These are phyloP conservation scores for Panicum hallii DNA, from an alignment of 202 grass and related monocot species.

Conservation along the genomic window DNA sequence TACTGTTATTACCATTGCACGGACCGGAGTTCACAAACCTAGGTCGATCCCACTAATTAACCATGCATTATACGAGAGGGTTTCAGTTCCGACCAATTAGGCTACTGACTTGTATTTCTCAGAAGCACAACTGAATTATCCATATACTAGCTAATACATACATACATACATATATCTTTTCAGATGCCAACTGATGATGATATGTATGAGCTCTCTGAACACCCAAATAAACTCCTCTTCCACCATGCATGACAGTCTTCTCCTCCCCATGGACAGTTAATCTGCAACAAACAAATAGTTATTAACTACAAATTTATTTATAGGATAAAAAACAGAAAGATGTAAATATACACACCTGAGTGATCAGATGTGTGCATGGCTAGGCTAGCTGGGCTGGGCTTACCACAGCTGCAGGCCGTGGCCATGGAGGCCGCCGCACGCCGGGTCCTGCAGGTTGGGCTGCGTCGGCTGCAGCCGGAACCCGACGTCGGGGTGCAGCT, in stretches of 20 bases:
- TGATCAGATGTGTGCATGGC: conserved; percentile 48
- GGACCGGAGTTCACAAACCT: background rate
- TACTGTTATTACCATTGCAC: background rate
- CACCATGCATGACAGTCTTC: background rate
- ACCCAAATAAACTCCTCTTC: background rate
- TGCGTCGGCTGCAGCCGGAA: conserved; percentile 80
- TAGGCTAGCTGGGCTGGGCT: conserved; percentile 13
- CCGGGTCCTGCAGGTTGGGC: conserved; percentile 78
- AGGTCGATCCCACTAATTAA: background rate
- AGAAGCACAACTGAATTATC: background rate
- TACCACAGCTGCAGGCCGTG: conserved; percentile 84
- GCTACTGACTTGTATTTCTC: background rate
- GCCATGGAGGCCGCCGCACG: conserved; percentile 57
- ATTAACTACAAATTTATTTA: background rate
- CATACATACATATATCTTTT: background rate
- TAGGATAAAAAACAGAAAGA: background rate
- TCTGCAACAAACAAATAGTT: background rate
- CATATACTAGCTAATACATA: background rate
- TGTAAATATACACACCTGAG: conserved; percentile 38
- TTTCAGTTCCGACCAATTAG: background rate
- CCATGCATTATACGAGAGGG: background rate
- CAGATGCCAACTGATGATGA: background rate
- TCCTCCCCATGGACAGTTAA: background rate
- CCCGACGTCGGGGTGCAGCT: conserved; percentile 41
- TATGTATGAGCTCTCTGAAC: background rate